These are phyloP conservation scores for Candida nanaspora DNA, from an alignment of 805 yeast genomes.

Conservation along the genomic window DNA sequence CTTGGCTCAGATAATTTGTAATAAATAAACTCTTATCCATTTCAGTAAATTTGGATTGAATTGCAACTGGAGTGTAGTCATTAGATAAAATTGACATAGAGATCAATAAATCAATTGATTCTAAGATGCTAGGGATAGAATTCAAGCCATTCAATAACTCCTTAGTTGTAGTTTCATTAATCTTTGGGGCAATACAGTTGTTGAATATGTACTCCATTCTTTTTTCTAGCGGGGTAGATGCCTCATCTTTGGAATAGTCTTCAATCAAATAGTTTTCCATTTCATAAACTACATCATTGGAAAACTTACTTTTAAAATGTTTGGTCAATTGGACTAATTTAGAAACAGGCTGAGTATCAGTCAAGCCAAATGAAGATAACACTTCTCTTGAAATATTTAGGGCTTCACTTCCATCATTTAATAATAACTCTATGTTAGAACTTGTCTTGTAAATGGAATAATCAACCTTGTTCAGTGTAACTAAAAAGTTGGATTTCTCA, in stretches of 20 bases:
- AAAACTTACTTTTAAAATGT: slow-evolving; percentile 32
- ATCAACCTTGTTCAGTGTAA: slow-evolving; percentile 28
- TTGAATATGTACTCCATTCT: slow-evolving; percentile 35
- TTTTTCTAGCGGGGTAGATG: slow-evolving; percentile 23
- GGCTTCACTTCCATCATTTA: slow-evolving; percentile 15
- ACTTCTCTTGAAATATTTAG: background rate
- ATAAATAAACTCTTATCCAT: slow-evolving; percentile 16
- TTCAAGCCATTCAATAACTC: slow-evolving; percentile 34
- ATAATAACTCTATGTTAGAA: slow-evolving; percentile 26
- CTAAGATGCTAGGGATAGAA: slow-evolving; percentile 28
- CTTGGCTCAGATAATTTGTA: slow-evolving; percentile 12
- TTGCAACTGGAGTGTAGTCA: slow-evolving; percentile 4
- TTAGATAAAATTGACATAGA: slow-evolving; percentile 12
- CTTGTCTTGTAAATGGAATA: slow-evolving; percentile 28
- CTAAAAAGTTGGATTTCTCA: slow-evolving; percentile 19
- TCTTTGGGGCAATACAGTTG: slow-evolving; percentile 29
- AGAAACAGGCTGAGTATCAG: slow-evolving; percentile 2
- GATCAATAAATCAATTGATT: slow-evolving; percentile 30
- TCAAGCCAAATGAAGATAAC: background rate
- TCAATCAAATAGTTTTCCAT: slow-evolving; percentile 30
- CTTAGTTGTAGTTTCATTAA: slow-evolving; percentile 31
- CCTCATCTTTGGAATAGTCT: slow-evolving; percentile 20
- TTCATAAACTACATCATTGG: slow-evolving; percentile 27
- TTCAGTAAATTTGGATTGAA: slow-evolving; percentile 14
- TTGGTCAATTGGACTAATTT: slow-evolving; percentile 22